A percentile compares a stretch with the other conserved stretches of the same genome.
phyloP scores from a whole-genome alignment of 305 asterid species.

The Solanum aculeatissimum region DNA sequence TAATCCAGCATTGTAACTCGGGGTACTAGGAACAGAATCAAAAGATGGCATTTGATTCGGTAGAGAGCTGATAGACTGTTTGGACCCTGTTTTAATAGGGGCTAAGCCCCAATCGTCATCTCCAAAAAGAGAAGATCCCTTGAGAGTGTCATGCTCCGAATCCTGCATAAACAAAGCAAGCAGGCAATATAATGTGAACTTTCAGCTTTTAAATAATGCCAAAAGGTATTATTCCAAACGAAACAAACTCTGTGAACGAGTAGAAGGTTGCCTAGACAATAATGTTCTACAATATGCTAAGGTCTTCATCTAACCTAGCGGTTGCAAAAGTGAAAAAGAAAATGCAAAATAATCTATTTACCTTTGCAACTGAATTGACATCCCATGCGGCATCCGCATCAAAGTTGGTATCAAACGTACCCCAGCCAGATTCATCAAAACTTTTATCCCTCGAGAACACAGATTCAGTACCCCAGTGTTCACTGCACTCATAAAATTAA shows the following conservation, averaged over 20 bases:
- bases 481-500: conserved; percentile 40
- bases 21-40: conserved; percentile 1
- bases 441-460: conserved; percentile 45
- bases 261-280: not conserved
- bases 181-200: not conserved
- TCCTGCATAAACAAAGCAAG: conserved; percentile 28
- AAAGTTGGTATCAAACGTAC: conserved; percentile 57
- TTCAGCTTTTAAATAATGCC: not conserved
- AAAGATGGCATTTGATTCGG: not conserved
- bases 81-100: conserved; percentile 9
- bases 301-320: not conserved
- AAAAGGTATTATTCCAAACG: not conserved
- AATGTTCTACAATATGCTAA: not conserved
- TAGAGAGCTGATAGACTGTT: not conserved
- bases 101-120: conserved; percentile 7
- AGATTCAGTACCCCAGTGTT: conserved; percentile 54
- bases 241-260: not conserved
- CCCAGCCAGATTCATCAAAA: conserved; percentile 76
- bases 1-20: not conserved
- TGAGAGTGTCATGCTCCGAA: conserved; percentile 21
- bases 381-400: conserved; percentile 67
- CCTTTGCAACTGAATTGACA: conserved; percentile 24
- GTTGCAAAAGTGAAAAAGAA: not conserved
- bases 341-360: not conserved
- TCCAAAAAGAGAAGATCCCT: conserved; percentile 5